A percentile compares a stretch with the other conserved stretches of the same genome.
Evolutionary conservation across 2,329 filamentous ascomycete species (phyloP).

Genomic region (Sphaerulina vaccinii): DNA sequence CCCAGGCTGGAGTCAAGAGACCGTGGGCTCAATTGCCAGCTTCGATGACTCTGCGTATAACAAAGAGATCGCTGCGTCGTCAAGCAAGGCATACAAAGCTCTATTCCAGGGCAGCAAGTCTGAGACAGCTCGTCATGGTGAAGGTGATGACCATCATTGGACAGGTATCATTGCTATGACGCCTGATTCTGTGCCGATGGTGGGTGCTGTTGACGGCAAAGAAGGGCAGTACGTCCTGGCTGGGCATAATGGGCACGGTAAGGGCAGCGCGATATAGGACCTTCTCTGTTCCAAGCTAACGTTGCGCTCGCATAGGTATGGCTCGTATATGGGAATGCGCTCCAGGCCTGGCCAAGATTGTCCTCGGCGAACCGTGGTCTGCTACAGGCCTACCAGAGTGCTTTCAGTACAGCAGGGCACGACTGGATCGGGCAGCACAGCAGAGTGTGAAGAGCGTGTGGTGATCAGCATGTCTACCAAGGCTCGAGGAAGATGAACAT

Average conservation of each 20-base stretch:
- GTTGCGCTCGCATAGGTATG: constrained; percentile 32
- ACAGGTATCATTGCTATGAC: constrained; percentile 52
- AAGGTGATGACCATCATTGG: constrained; percentile 49
- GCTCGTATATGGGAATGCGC: constrained; percentile 50
- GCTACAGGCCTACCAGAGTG: constrained; percentile 27
- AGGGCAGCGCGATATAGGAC: background rate
- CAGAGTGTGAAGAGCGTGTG: constrained; percentile 23
- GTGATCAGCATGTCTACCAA: too few relatives aligned
- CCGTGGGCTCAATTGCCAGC: constrained; percentile 32
- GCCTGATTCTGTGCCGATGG: constrained; percentile 46
- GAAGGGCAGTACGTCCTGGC: constrained; percentile 51
- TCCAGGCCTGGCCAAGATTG: constrained; percentile 45
- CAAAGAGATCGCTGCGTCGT: constrained; percentile 43
- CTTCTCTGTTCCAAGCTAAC: background rate
- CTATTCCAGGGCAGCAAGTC: constrained; percentile 37
- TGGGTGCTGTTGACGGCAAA: constrained; percentile 44
- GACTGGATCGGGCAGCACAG: constrained; percentile 17
- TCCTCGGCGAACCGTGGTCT: constrained; percentile 35
- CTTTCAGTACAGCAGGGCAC: constrained; percentile 24
- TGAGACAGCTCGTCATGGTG: constrained; percentile 38
- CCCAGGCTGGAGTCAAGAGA: constrained; percentile 33
- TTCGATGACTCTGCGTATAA: constrained; percentile 44
- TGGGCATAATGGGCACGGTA: constrained; percentile 46
- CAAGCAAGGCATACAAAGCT: constrained; percentile 37
- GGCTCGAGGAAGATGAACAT: too few relatives aligned